Evolutionary conservation across 2,329 filamentous ascomycete species (phyloP).

Genomic region (Elsinoe arachidis): DNA sequence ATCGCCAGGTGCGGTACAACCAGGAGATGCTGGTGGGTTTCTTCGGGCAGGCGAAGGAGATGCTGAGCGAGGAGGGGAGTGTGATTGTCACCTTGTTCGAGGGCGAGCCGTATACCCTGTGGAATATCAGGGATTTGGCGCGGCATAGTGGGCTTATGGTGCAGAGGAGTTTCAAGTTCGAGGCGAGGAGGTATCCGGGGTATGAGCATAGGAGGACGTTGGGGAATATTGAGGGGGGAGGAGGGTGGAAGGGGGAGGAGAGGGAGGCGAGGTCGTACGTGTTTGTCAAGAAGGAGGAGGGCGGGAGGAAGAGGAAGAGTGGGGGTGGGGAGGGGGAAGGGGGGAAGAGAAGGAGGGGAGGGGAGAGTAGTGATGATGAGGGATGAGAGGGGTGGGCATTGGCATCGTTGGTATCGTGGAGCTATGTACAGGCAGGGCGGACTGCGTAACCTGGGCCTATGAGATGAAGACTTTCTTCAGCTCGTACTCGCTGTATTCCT

Average conservation of each 20-base stretch:
- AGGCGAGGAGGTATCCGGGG: conserved; percentile 57
- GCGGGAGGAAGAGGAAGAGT: conserved; percentile 14
- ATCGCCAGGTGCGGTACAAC: conserved; percentile 87
- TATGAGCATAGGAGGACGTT: conserved; percentile 67
- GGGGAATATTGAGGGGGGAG: conserved; percentile 44
- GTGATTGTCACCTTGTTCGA: conserved; percentile 87
- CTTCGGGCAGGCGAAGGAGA: conserved; percentile 48
- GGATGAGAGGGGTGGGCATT: conserved; percentile 13
- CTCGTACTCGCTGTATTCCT: conserved; percentile 52
- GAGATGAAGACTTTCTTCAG: conserved; percentile 89
- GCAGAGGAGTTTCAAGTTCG: conserved; percentile 61
- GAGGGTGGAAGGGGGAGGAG: conserved; percentile 42
- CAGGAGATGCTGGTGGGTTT: conserved; percentile 67
- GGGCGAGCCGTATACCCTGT: conserved; percentile 86
- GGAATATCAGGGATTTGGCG: conserved; percentile 85
- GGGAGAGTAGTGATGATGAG: conserved; percentile 20
- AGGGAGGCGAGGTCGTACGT: conserved; percentile 39
- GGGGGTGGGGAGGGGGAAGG: conserved; percentile 12
- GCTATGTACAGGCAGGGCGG: background rate
- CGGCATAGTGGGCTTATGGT: conserved; percentile 67
- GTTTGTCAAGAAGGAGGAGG: conserved; percentile 32
- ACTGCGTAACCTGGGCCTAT: conserved; percentile 30
- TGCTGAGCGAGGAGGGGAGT: conserved; percentile 47
- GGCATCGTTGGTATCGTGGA: conserved; percentile 23
- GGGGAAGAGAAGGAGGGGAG: conserved; percentile 19